Base-by-base conservation (phyloP, 164 flowering plant species). In the Echeveria elegans region DNA sequence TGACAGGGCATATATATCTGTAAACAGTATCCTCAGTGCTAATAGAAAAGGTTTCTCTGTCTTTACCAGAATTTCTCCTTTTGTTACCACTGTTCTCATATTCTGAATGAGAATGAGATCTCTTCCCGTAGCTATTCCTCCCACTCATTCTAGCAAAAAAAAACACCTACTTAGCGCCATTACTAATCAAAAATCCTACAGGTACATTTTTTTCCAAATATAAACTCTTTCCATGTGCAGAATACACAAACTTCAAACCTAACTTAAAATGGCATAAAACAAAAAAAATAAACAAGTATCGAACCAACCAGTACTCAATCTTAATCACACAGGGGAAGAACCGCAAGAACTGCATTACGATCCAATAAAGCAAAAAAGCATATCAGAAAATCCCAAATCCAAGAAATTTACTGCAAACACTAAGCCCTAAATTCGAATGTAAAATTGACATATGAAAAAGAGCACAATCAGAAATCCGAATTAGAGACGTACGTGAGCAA, bases 21-120 rank as follows among this genome's bases (percentile, higher is more conserved):
- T 84, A 95, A 0, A 95, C 97, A n/a, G 97, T 88, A 72, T 95
- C 97, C 4, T 88, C 90, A 18, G 88, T 47, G 26, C 84, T 82
- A 65, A 89, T 86, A 2, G 70, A 61, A 68, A 79, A 74, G 8
- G 66, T 69, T 0, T 81, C 82, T 62, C 82, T 72, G 23, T 81
- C 84, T 45, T 77, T 82, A 59, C 81, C 77, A 59, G 76, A 36
- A 71, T 74, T 73, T 66, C 85, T 76, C 68, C 82, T 73, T 60
- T 79, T 82, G 60, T 41, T 77, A 26, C 72, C 68, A 34, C 78
- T 76, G 66, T 65, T 75, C n/a, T 78, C 84, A 52, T 79, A 72
- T 53, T 82, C 85, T 16, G 82, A 77, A 19, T 77, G 76, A 37
- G 77, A 71, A 71, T 73, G 73, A 11, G 81, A 37, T n/a, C 85